Percentiles rank a stretch among this genome's conserved stretches.
Conservation (phyloP, 176 grass and related monocot genomes). For the Musa itinerans region DNA sequence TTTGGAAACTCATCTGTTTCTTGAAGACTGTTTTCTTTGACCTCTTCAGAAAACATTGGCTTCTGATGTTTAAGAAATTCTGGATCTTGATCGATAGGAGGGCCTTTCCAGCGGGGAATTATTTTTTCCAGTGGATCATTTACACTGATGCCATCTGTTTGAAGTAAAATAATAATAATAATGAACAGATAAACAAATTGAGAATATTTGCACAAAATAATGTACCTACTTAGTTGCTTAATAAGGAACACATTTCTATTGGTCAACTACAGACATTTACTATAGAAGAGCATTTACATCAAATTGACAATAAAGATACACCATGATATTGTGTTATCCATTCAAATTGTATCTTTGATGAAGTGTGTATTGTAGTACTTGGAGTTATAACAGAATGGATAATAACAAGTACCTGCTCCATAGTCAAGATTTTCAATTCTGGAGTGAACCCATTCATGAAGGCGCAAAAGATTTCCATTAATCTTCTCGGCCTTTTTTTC, state of each 20-base stretch:
- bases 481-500: slow-evolving; percentile 24
- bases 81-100: slow-evolving; percentile 22
- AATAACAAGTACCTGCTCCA: slow-evolving; percentile 26
- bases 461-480: slow-evolving; percentile 21
- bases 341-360: background rate
- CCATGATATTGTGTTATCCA: too few relatives aligned
- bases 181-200: background rate
- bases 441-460: slow-evolving; percentile 29
- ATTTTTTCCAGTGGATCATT: slow-evolving; percentile 31
- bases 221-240: background rate
- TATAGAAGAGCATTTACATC: too few relatives aligned
- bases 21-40: background rate
- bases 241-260: too few relatives aligned
- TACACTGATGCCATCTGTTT: slow-evolving; percentile 30
- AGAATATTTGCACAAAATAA: background rate
- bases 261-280: too few relatives aligned
- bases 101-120: slow-evolving; percentile 30
- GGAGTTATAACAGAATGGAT: background rate
- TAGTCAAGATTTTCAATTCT: slow-evolving; percentile 35
- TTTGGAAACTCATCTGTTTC: slow-evolving; percentile 7
- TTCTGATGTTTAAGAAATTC: slow-evolving; percentile 22
- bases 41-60: slow-evolving; percentile 3
- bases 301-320: too few relatives aligned
- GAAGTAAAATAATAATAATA: background rate
- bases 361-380: background rate